Percentiles rank a stretch among this genome's conserved stretches.
These are phyloP conservation scores for Phytophthora hibernalis DNA, from an alignment of 352 stramenopile species.

Conservation along the genomic window DNA sequence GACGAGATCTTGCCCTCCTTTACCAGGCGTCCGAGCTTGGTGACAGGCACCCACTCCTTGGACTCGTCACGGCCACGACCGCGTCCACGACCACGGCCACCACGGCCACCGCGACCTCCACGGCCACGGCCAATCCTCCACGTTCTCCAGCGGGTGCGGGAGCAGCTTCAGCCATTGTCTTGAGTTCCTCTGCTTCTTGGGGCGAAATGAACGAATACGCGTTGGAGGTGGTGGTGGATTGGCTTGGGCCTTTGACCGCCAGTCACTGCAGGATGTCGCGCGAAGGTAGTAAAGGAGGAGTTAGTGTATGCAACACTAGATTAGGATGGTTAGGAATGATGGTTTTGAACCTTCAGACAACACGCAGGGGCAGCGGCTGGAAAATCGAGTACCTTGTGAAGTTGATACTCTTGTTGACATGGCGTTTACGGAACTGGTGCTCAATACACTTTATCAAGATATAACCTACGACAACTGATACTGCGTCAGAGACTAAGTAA, in stretches of 20 bases:
- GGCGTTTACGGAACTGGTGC: no score
- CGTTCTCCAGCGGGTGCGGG: conserved; percentile 84
- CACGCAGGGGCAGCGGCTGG: neutral
- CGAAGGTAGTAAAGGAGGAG: conserved; percentile 34
- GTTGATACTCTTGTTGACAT: neutral
- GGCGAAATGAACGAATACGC: conserved; percentile 89
- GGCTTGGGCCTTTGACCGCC: conserved; percentile 28
- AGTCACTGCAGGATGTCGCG: conserved; percentile 44
- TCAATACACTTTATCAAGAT: no score
- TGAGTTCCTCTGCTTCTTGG: conserved; percentile 55
- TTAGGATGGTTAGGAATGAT: neutral
- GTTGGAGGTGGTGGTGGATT: neutral
- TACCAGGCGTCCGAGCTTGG: conserved; percentile 99
- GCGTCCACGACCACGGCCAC: conserved; percentile 85
- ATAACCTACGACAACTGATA: no score
- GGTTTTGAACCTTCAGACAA: conserved; percentile 9
- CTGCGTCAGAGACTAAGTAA: no score
- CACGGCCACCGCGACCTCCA: conserved; percentile 83
- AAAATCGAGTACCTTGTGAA: neutral
- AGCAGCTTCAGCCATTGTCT: conserved; percentile 78
- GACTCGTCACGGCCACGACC: conserved; percentile 90
- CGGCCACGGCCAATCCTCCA: conserved; percentile 93
- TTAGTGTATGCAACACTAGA: neutral
- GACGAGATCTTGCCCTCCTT: conserved; percentile 99
- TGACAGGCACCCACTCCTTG: conserved; percentile 99